Base-by-base conservation (phyloP, 305 asterid genomes). In the Fraxinus sp. region DNA sequence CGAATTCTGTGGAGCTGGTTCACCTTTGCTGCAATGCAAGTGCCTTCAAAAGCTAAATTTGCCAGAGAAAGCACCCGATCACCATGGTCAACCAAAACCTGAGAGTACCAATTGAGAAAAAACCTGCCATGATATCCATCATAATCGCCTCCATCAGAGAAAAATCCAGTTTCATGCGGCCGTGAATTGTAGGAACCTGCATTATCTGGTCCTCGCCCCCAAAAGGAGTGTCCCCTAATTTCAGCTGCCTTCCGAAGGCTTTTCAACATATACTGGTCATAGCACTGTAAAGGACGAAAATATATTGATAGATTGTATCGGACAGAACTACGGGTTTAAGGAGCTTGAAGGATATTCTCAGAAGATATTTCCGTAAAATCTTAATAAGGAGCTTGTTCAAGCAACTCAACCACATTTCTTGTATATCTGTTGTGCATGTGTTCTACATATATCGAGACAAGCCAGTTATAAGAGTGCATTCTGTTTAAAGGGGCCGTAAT, bases 71-170 rank as follows among this genome's bases (percentile, higher is more conserved):
- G 92, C 75, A 94, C 94, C 78, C 84, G 89, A 85, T 94, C 97
- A 46, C 91, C 93, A 76, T 94, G 98, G 39, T 94, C 94, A 71
- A 90, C 83, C 84, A 94, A 87, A 83, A 86, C 81, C 83, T 88
- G 91, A 78, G 98, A 89, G 80, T 94, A 94, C 98, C 94, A 94
- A 71, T 76, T 85, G 26, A 94, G 90, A 87, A 94, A 94, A 83
- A 92, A 94, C 83, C 91, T 88, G 81, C 93, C 98, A 33, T 92
- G 89, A 82, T 89, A 91, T 84, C 93, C 90, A 85, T 94, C 91
- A 82, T 91, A 94, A 82, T 91, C 98, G 78, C 98, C 97, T 62
- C 95, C 94, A 55, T 91, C 95, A 85, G 91, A 89, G 85, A 94
- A 94, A 76, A 94, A 94, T 57, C 90, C 90, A 0, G 95, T 92